Percentiles rank a stretch among this genome's conserved stretches.
Conservation (phyloP, 2,329 filamentous ascomycete genomes). For the Cryphonectria japonica region DNA sequence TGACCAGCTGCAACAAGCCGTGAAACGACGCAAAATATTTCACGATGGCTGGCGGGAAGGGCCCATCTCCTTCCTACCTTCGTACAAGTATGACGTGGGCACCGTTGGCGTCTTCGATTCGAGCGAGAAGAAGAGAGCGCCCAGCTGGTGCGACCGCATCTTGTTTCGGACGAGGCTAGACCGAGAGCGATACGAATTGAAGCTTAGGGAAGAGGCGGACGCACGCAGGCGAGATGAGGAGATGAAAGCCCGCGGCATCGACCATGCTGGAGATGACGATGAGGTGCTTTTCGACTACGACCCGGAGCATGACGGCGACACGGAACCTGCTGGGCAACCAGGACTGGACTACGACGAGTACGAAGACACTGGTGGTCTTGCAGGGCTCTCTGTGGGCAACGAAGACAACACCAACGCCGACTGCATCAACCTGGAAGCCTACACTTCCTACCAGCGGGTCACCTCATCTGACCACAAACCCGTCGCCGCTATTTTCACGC, state of each 20-base stretch:
- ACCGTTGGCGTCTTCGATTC: conserved; percentile 91
- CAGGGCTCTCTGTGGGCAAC: conserved; percentile 54
- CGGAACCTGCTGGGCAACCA: conserved; percentile 41
- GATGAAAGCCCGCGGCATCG: conserved; percentile 80
- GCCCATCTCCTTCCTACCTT: conserved; percentile 83
- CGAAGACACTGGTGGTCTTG: conserved; percentile 50
- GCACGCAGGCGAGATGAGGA: conserved; percentile 77
- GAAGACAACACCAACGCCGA: conserved; percentile 63
- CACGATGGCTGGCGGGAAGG: conserved; percentile 93
- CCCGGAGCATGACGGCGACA: conserved; percentile 72
- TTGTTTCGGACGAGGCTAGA: conserved; percentile 79
- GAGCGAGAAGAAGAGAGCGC: conserved; percentile 89
- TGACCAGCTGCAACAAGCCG: conserved; percentile 80
- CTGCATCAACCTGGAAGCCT: conserved; percentile 63
- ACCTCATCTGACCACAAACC: conserved; percentile 97
- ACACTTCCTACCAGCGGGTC: conserved; percentile 86
- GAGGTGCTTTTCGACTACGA: conserved; percentile 89
- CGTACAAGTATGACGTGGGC: conserved; percentile 98
- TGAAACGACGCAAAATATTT: conserved; percentile 77
- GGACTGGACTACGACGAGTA: conserved; percentile 66
- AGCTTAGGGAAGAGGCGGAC: conserved; percentile 65
- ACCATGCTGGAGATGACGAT: conserved; percentile 74
- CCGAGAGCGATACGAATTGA: conserved; percentile 66
- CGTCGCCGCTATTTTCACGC: conserved; percentile 76
- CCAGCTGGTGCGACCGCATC: conserved; percentile 97